A percentile compares a stretch with the other conserved stretches of the same genome.
These are phyloP conservation scores for Naegleria gruberi DNA, from an alignment of 208 protist species.

Conservation along the genomic window DNA sequence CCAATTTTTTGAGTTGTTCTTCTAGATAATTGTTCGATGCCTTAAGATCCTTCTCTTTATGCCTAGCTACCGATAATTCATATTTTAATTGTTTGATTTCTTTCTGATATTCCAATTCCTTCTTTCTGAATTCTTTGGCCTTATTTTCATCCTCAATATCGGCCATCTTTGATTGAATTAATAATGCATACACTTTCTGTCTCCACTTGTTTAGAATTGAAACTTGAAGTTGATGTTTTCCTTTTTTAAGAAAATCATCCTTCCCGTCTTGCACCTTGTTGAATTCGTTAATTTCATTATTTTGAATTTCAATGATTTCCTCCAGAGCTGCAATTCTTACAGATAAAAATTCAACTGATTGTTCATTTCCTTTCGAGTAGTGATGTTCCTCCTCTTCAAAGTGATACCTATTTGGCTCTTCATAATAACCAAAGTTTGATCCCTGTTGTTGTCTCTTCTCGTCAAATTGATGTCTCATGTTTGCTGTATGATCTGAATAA, in stretches of 20 bases:
- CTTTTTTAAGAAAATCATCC: neutral
- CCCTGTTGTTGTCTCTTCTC: no score
- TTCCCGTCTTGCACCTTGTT: neutral
- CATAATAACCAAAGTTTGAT: neutral
- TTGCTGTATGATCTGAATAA: neutral
- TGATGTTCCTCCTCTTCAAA: neutral
- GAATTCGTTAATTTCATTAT: neutral
- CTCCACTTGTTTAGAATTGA: neutral
- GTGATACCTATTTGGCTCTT: neutral
- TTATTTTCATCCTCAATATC: neutral
- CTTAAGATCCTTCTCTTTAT: neutral
- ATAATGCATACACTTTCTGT: neutral
- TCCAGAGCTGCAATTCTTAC: neutral
- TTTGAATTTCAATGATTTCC: neutral
- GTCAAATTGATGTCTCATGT: no score
- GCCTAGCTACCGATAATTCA: neutral
- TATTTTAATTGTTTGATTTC: neutral
- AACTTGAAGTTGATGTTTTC: neutral
- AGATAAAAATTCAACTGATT: neutral
- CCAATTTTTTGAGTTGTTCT: neutral
- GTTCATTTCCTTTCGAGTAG: neutral
- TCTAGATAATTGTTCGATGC: neutral
- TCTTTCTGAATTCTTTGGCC: neutral
- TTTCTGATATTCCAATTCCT: neutral
- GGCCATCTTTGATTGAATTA: neutral